Evolutionary conservation across 2,329 filamentous ascomycete genomes (phyloP).

Genomic region (Aspergillus viridinutans): DNA sequence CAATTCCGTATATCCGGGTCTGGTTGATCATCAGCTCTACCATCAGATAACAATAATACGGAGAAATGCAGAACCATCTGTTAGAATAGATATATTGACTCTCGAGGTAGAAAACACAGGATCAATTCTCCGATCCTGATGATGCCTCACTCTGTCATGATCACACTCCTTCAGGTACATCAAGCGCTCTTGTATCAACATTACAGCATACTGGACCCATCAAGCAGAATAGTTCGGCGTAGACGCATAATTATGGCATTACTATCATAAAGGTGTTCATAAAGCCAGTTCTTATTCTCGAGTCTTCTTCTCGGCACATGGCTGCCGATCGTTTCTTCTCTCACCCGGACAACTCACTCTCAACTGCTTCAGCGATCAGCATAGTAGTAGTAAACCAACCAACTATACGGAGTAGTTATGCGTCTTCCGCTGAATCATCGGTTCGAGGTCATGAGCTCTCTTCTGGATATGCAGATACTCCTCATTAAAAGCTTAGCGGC

Average conservation of each 20-base stretch:
- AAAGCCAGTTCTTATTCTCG: background rate
- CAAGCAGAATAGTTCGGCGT: no score
- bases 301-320: background rate
- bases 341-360: no score
- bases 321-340: background rate
- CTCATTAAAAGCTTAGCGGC: constrained; percentile 12
- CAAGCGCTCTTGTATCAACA: background rate
- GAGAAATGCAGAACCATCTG: no score
- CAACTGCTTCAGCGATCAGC: background rate
- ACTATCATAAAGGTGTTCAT: background rate
- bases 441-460: background rate
- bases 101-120: background rate
- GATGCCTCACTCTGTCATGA: background rate
- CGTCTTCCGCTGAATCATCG: background rate
- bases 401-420: background rate
- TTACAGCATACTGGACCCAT: background rate
- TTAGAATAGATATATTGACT: no score
- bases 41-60: background rate
- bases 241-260: background rate
- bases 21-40: background rate
- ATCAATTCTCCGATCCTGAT: background rate
- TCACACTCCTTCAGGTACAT: background rate
- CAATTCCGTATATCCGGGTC: constrained; percentile 3
- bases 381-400: background rate
- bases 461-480: constrained; percentile 8